Evolutionary conservation across 2,329 filamentous ascomycete genomes (phyloP).

Genomic region (Neonectria hederae): DNA sequence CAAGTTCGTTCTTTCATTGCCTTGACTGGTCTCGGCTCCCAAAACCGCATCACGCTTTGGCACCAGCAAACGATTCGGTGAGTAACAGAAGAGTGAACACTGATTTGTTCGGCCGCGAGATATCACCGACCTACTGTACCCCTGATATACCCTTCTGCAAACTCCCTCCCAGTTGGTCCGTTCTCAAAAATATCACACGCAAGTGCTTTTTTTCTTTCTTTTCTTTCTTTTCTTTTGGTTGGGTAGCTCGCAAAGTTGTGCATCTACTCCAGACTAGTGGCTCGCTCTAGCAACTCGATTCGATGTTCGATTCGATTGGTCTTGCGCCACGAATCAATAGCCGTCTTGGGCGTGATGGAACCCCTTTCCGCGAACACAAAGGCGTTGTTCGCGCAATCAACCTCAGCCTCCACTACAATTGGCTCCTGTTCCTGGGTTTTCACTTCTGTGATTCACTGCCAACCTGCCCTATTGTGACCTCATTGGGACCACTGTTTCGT

Average conservation of each 20-base stretch:
- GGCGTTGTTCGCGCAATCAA: background rate
- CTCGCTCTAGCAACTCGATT: background rate
- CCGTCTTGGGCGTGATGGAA: background rate
- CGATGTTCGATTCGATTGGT: conserved; percentile 1
- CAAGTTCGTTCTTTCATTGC: conserved; percentile 25
- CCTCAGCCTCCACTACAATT: background rate
- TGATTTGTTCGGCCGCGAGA: background rate
- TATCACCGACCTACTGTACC: background rate
- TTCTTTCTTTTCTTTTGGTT: too few species aligned
- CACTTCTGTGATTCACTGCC: background rate
- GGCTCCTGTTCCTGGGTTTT: background rate
- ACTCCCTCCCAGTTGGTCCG: background rate
- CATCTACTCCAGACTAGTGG: conserved; percentile 1
- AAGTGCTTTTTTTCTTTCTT: too few species aligned
- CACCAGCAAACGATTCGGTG: conserved; percentile 10
- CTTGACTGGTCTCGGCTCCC: conserved; percentile 19
- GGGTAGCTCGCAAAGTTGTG: conserved; percentile 11
- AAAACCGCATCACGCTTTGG: background rate
- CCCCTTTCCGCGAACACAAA: background rate
- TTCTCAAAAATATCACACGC: background rate
- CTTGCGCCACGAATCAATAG: background rate
- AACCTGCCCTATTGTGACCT: conserved; percentile 11
- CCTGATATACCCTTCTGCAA: background rate
- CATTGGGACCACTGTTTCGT: conserved; percentile 8
- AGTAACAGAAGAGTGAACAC: conserved; percentile 2